Base-by-base conservation (phyloP, 2,329 filamentous ascomycete species). In the Aspergillus hortae region DNA sequence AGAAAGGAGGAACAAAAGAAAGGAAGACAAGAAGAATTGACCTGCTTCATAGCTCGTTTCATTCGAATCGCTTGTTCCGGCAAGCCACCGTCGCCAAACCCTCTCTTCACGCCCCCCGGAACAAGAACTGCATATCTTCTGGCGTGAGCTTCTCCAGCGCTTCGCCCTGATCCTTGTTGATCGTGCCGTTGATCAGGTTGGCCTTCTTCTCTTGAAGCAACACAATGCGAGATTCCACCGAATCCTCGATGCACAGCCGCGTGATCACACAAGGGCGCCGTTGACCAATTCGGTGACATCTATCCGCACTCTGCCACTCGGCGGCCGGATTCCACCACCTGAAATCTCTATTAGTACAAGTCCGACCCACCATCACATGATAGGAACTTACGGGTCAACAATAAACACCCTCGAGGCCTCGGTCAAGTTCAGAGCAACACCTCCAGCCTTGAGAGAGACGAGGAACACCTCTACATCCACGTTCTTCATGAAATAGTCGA, bases 291-390 rank as follows among this genome's bases (percentile, higher is more conserved):
- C 94, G 91, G 73, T 97, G 94, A 66, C 88, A 91, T 58, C 89
- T 83, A 69, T 99, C 94, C 2, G 94, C 94, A 56, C 89, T 94
- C 74, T 99, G 94, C 94, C 94, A 99, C 74, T 99, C 94, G 0
- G 92, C 92, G n/a, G 92, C 92, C n/a, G 94, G 94, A 62, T 97
- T 97, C 94, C 94, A 99, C 94, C 94, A 97, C 61, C 88, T 91
- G 60, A 30, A 53, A 23, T 58, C 51, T 23, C 33, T 41, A 62
- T 43, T 21, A 30, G 48, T 38, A 41, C 35, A 50, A 12, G 17
- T 17, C 7, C 14, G 7, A 43, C 40, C 35, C 4, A 47, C 33
- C 43, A 40, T 27, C 25, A 42, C 23, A 15, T 9, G n/a, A 9
- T 30, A 30, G 38, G 40, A 41, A 87, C 88, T 82, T 83, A 92